Conservation (phyloP, 192 early-diverging fungal genomes). For the Anaeromyces robustus region DNA sequence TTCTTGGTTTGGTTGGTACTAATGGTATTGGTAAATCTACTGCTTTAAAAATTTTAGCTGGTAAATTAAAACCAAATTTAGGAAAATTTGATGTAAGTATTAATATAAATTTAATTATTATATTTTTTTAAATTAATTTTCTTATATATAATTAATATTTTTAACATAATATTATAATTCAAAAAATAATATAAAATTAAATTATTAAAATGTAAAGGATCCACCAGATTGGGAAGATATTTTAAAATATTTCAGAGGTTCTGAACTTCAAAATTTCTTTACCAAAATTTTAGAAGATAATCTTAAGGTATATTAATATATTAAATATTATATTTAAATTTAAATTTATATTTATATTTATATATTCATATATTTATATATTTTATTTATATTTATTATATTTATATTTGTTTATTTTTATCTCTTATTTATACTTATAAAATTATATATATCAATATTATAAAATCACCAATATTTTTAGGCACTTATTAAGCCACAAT, state of each 20-base stretch:
- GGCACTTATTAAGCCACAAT: conserved; percentile 92
- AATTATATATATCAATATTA: neutral
- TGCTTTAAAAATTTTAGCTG: conserved; percentile 83
- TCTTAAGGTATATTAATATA: conserved; percentile 55
- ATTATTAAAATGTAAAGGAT: conserved; percentile 15
- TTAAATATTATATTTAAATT: too few relatives aligned
- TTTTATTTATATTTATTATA: too few relatives aligned
- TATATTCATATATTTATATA: too few relatives aligned
- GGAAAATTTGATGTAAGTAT: conserved; percentile 48
- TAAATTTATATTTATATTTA: too few relatives aligned
- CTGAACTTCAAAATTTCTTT: conserved; percentile 97
- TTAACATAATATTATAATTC: neutral
- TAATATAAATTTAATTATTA: too few relatives aligned
- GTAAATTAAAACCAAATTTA: conserved; percentile 91
- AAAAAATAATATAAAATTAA: neutral
- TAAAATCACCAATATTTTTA: too few relatives aligned
- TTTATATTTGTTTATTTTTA: too few relatives aligned
- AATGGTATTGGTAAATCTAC: conserved; percentile 89
- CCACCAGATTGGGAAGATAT: conserved; percentile 95
- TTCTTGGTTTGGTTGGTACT: conserved; percentile 91
- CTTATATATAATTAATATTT: neutral
- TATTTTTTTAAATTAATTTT: neutral
- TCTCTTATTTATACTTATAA: neutral
- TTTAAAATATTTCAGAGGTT: conserved; percentile 87
- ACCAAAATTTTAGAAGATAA: conserved; percentile 95